Base-by-base conservation (phyloP, 768 basidiomycete genomes). In the Amanita thiersii region DNA sequence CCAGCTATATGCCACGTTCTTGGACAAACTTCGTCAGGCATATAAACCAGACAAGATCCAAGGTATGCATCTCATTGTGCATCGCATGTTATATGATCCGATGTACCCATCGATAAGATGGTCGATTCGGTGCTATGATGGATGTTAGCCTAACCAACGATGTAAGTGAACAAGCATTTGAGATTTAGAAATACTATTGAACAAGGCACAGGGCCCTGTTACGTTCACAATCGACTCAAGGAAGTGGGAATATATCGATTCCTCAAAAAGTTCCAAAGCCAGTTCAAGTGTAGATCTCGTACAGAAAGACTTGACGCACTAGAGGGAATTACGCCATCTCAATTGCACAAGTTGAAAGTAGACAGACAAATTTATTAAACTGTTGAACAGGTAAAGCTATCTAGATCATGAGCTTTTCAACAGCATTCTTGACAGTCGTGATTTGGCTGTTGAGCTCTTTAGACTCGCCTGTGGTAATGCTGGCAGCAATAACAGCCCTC, bases 51-150 rank as follows among this genome's bases (percentile, higher is more conserved):
- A 81, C 37, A 88, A 79, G 59, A 80, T 96, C 49, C 72, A 87
- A 72, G 91, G 91, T 86, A 36, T 24, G 66, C 49, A 15, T 15
- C 31, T 14, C 44, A 25, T 30, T 45, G 24, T 31, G 37, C 44
- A 30, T 20, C 8, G 14, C 32, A 18, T 39, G 25, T 4, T 29
- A 29, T 48, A 26, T 10, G 35, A 33, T 19, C 33, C 9, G 30
- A 37, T 45, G 28, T 50, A 40, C 38, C 3, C 21, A 34, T 38
- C 37, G 28, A 24, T 17, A 44, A 93, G 92, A 97, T 58, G 92
- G 92, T n/a, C 71, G 68, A 50, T 96, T 97, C 56, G 91, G 91
- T 23, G 92, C 91, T 3, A 94, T 94, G 92, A 97, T 97, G 92
- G 75, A 80, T 44, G 88, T 97, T 39, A 76, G 68, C 47, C 61